Conservation (phyloP, 306 rosid species). For the Ormosia semicastrata region DNA sequence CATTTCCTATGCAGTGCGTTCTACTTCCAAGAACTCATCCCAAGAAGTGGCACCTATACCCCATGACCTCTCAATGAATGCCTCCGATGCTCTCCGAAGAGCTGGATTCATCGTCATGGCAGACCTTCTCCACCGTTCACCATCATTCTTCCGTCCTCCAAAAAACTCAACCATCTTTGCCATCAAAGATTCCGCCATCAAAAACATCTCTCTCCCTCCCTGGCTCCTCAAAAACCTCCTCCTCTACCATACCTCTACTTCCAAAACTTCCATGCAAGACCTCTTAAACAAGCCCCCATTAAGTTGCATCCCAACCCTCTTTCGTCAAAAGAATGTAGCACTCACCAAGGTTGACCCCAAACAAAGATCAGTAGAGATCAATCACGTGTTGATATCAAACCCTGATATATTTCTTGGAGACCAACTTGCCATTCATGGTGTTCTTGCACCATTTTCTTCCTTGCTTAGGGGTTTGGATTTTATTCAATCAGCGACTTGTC, state of each 20-base stretch:
- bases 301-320: constrained; percentile 50
- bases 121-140: constrained; percentile 57
- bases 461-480: constrained; percentile 36
- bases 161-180: constrained; percentile 40
- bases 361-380: constrained; percentile 50
- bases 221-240: constrained; percentile 60
- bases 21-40: constrained; percentile 28
- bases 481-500: constrained; percentile 41
- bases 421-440: constrained; percentile 60
- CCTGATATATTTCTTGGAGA: constrained; percentile 56
- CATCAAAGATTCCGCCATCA: constrained; percentile 37
- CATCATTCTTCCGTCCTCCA: constrained; percentile 49
- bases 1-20: constrained; percentile 43
- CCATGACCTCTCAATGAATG: constrained; percentile 40
- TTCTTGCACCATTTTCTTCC: constrained; percentile 55
- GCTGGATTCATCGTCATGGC: constrained; percentile 61
- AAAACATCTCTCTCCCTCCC: constrained; percentile 48
- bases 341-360: constrained; percentile 41
- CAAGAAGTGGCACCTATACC: constrained; percentile 25
- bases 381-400: constrained; percentile 51
- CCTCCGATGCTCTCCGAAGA: constrained; percentile 48
- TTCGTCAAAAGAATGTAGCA: constrained; percentile 34
- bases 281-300: constrained; percentile 33
- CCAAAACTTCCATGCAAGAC: constrained; percentile 19
- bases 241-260: constrained; percentile 31